Evolutionary conservation across 371 early-diverging fungal species (phyloP).

Genomic region (Mortierella sp.): DNA sequence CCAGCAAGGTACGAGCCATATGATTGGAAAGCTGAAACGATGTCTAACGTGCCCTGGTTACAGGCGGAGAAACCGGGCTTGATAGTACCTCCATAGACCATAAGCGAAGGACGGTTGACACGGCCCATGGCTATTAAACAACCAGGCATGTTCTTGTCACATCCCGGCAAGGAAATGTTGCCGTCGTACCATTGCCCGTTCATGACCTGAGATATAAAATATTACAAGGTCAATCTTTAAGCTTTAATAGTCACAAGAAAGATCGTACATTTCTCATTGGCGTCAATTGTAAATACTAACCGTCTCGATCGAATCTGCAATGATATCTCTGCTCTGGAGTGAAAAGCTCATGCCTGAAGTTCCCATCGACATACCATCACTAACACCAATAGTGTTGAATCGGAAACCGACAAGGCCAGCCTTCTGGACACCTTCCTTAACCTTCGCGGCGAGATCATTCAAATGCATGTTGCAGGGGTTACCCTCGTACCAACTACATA

Average conservation of each 20-base stretch:
- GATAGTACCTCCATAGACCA: constrained; percentile 96
- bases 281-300: constrained; percentile 58
- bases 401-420: constrained; percentile 94
- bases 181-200: constrained; percentile 97
- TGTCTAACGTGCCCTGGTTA: constrained; percentile 81
- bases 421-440: constrained; percentile 92
- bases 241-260: constrained; percentile 5
- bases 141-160: constrained; percentile 99
- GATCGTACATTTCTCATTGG: constrained; percentile 1
- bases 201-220: constrained; percentile 74
- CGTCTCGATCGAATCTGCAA: constrained; percentile 98
- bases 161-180: constrained; percentile 94
- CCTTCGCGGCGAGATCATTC: constrained; percentile 85
- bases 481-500: constrained; percentile 93
- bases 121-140: constrained; percentile 96
- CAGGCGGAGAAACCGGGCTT: constrained; percentile 77
- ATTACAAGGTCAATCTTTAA: neutral
- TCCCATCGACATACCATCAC: constrained; percentile 97
- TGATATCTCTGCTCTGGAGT: constrained; percentile 96
- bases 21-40: constrained; percentile 96
- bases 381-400: constrained; percentile 97
- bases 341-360: constrained; percentile 97
- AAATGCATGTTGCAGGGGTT: constrained; percentile 99
- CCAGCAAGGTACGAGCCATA: constrained; percentile 95
- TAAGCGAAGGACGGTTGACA: constrained; percentile 93